Evolutionary conservation across 2,329 filamentous ascomycete species (phyloP), one percentile per base, ranked within the genome.

Genomic region (Berkeleyomyces rouxiae): DNA sequence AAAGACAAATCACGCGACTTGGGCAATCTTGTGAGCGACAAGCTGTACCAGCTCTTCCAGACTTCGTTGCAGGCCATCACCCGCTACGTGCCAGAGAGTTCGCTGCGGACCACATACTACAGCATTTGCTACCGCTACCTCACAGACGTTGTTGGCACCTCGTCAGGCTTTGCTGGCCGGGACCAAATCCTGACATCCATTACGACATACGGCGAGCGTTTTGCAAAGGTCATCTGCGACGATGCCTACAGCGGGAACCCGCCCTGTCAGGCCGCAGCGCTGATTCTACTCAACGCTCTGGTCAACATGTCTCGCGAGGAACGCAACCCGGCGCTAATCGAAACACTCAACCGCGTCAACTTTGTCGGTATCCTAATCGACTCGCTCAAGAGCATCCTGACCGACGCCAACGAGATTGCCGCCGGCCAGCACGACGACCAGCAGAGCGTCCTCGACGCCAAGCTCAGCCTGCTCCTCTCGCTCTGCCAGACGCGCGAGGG

Each of bases 341-440:
- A 93, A 66, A 79, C 83, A 39, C 81, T 99, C 62, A 86, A 87
- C 69, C 83, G 87, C 63, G 82, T 95, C 57, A 99, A 99, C 74
- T 96, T 96, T 71, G 82, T 96, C 59, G 87, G 87, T 59, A 85
- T 97, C 37, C 81, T 97, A 39, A 85, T 99, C 61, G 92, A 97
- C 73, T 89, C 89, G 60, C 81, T 99, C 63, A 85, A 88, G 67
- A 80, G 82, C 67, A 82, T 96, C 60, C 82, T 91, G 65, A 74
- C 81, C 9, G 91, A 96, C 68, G 82, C 61, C n/a, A 61, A 58
- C 6, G 66, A 63, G 37, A 58, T 58, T 16, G 44, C 68, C 66
- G 76, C 73, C 64, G 68, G 66, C 72, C 77, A 73, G 63, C 73
- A 73, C 65, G 65, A 69, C 4, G 76, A 78, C 55, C 73, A 76